Evolutionary conservation across 305 asterid genomes (phyloP).

Genomic region (Fraxinus dipetala): DNA sequence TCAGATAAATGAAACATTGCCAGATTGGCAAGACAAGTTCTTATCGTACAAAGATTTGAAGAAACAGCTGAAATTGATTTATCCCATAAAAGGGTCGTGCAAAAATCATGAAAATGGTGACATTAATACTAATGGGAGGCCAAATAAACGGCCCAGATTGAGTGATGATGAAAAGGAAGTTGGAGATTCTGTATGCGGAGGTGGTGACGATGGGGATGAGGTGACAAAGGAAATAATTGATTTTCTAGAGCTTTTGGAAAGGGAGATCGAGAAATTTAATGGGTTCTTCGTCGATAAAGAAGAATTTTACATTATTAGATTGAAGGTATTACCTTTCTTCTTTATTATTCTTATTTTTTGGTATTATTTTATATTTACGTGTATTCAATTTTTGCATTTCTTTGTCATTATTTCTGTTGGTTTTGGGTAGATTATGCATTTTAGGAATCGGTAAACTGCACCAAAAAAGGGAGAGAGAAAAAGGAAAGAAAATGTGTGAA

Average conservation of each 20-base stretch:
- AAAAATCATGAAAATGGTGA: neutral
- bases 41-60: slow-evolving; percentile 71
- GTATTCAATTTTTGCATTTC: neutral
- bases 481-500: neutral
- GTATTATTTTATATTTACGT: neutral
- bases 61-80: slow-evolving; percentile 54
- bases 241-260: slow-evolving; percentile 55
- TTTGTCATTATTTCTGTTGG: neutral
- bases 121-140: slow-evolving; percentile 20
- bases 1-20: slow-evolving; percentile 56
- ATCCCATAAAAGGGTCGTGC: slow-evolving; percentile 32
- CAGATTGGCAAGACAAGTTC: slow-evolving; percentile 75
- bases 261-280: slow-evolving; percentile 70
- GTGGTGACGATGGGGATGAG: neutral
- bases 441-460: neutral
- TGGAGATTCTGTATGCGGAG: slow-evolving; percentile 7
- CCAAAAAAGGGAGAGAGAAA: neutral
- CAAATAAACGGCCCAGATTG: slow-evolving; percentile 47
- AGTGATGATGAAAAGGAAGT: slow-evolving; percentile 24
- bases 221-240: slow-evolving; percentile 44
- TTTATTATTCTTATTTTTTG: neutral
- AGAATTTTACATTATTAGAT: slow-evolving; percentile 59
- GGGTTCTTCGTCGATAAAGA: slow-evolving; percentile 65
- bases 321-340: slow-evolving; percentile 38
- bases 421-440: neutral